A percentile compares a stretch with the other conserved stretches of the same genome.
Conservation (phyloP, 2,329 filamentous ascomycete genomes). For the Fusarium lateritium region DNA sequence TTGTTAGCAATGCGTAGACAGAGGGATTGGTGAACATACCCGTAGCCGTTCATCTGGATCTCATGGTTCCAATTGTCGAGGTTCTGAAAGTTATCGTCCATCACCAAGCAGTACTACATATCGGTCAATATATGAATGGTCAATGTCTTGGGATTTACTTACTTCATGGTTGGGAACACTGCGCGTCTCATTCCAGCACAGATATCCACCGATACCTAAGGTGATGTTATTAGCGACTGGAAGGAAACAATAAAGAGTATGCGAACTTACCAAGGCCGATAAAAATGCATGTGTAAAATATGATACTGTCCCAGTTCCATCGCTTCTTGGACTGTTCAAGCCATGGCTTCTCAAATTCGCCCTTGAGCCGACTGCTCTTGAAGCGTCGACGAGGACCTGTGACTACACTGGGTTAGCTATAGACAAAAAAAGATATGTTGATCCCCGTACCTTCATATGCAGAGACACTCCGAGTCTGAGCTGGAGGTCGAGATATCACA, state of each 20-base stretch:
- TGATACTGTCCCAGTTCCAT: constrained; percentile 49
- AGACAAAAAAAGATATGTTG: accelerated
- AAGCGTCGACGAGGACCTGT: constrained; percentile 51
- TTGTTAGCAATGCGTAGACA: background rate
- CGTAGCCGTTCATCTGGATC: constrained; percentile 57
- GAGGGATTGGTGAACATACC: constrained; percentile 45
- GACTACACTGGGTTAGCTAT: constrained; percentile 1
- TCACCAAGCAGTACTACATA: constrained; percentile 45
- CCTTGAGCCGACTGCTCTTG: constrained; percentile 45
- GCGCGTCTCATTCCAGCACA: constrained; percentile 40
- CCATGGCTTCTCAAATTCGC: constrained; percentile 49
- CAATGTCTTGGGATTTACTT: background rate
- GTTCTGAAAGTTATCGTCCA: constrained; percentile 49
- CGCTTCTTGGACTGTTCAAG: constrained; percentile 39
- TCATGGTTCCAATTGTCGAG: constrained; percentile 63
- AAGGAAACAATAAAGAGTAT: accelerated
- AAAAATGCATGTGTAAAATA: constrained; percentile 44
- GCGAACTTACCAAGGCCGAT: constrained; percentile 43
- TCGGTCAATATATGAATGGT: constrained; percentile 3
- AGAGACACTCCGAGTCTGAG: constrained; percentile 24
- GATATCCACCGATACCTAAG: constrained; percentile 37
- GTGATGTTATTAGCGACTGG: background rate
- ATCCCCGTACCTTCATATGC: constrained; percentile 32
- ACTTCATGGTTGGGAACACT: constrained; percentile 41
- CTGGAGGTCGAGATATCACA: constrained; percentile 29